Percentiles rank a stretch among this genome's conserved stretches.
phyloP scores from a whole-genome alignment of 2,329 filamentous ascomycete genomes.

The Elsinoe australis region DNA sequence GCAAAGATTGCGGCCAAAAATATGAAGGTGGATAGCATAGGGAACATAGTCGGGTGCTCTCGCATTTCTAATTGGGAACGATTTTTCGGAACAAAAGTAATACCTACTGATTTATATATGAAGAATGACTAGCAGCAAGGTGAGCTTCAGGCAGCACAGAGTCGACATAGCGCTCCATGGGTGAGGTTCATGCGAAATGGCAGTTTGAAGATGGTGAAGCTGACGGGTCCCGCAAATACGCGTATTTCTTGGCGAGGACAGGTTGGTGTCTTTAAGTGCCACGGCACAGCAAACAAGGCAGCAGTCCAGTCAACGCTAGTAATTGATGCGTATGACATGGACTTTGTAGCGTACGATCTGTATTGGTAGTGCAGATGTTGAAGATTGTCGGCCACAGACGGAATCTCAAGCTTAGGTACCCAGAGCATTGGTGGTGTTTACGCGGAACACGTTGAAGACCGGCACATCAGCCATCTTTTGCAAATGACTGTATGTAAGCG shows the following conservation, averaged over 20 bases:
- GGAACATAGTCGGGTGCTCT: background rate
- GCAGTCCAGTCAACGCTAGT: background rate
- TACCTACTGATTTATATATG: too few relatives aligned
- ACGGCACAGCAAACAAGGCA: background rate
- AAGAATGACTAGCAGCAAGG: too few relatives aligned
- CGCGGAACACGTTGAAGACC: background rate
- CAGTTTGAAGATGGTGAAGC: too few relatives aligned
- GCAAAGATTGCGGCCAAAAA: background rate
- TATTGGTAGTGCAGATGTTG: too few relatives aligned
- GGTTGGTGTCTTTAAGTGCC: background rate
- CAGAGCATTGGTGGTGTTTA: too few relatives aligned
- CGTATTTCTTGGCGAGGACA: background rate
- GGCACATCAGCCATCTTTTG: background rate
- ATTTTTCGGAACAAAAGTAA: too few relatives aligned
- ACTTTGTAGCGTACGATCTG: too few relatives aligned
- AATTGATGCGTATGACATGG: too few relatives aligned
- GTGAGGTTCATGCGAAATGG: background rate
- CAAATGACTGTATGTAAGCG: constrained; percentile 26
- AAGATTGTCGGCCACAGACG: too few relatives aligned
- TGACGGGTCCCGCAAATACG: background rate
- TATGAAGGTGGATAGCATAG: background rate
- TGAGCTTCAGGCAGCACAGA: background rate
- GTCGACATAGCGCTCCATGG: background rate
- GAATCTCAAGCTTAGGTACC: too few relatives aligned
- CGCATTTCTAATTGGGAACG: too few relatives aligned